phyloP scores from a whole-genome alignment of 345 rosid genomes.

The Melaleuca alternifolia region DNA sequence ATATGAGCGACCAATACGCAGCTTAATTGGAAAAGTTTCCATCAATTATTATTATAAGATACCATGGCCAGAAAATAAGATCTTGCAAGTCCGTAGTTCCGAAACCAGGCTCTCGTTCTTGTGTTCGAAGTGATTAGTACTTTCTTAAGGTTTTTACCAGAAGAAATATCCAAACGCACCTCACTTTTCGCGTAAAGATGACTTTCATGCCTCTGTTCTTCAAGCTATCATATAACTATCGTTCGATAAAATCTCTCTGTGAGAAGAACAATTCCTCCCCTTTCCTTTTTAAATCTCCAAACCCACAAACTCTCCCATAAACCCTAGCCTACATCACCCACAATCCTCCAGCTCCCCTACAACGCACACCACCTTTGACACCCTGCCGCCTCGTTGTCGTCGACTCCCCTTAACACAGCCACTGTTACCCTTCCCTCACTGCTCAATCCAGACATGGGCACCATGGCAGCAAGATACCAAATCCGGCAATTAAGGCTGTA shows the following conservation, averaged over 20 bases:
- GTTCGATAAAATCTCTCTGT: not conserved
- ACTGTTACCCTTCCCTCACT: not conserved
- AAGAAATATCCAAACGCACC: not conserved
- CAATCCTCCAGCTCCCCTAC: not conserved
- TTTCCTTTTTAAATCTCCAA: not conserved
- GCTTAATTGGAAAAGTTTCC: not conserved
- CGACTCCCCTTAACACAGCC: not conserved
- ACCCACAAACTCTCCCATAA: not conserved
- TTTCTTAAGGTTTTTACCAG: not conserved
- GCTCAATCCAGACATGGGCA: not conserved
- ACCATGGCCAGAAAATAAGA: not conserved
- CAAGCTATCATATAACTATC: not conserved
- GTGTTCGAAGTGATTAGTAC: not conserved
- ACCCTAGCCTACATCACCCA: not conserved
- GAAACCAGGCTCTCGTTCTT: not conserved
- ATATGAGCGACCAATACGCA: not conserved
- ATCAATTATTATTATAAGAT: not conserved
- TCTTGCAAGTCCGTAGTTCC: not conserved
- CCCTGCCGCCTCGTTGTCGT: not conserved
- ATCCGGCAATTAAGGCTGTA: not conserved
- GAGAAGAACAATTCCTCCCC: not conserved
- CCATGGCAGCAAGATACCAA: not conserved
- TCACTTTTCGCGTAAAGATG: not conserved
- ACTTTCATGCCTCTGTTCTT: not conserved
- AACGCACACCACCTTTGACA: not conserved